Conservation (phyloP, 2,329 filamentous ascomycete species). For the Botrytis aclada region DNA sequence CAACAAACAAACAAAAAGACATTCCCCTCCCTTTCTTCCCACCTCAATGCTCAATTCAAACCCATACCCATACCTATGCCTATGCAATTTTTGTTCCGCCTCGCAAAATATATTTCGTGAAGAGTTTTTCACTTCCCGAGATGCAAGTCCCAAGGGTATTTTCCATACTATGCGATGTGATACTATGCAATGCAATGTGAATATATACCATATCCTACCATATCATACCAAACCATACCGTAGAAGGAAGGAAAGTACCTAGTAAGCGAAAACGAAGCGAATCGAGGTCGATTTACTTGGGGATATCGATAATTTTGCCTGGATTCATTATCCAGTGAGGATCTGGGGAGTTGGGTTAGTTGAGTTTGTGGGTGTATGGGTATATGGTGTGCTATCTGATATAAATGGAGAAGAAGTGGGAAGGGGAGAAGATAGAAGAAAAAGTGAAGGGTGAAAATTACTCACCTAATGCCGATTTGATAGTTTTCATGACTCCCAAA, state of each 20-base stretch:
- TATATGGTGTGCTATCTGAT: not conserved
- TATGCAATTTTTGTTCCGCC: not conserved
- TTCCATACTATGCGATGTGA: not conserved
- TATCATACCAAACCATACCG: not conserved
- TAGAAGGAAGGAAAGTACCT: not conserved
- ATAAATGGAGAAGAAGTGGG: not conserved
- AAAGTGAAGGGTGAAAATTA: not conserved
- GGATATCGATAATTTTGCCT: conserved; percentile 81
- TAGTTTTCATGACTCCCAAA: conserved; percentile 76
- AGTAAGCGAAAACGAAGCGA: not conserved
- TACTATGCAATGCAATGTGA: not conserved
- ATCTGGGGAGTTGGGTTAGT: conserved; percentile 45
- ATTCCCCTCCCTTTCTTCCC: not conserved
- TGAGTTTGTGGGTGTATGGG: not conserved
- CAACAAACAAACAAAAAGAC: not conserved
- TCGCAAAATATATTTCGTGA: not conserved
- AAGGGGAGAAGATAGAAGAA: not conserved
- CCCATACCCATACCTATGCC: not conserved
- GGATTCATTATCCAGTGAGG: conserved; percentile 89
- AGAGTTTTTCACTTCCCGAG: not conserved
- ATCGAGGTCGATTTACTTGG: conserved; percentile 26
- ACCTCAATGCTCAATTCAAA: not conserved
- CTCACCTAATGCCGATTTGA: conserved; percentile 65
- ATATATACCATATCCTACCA: not conserved
- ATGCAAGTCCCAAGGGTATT: not conserved